Evolutionary conservation across 768 basidiomycete species (phyloP).

Genomic region (Antrodiella citrinella): DNA sequence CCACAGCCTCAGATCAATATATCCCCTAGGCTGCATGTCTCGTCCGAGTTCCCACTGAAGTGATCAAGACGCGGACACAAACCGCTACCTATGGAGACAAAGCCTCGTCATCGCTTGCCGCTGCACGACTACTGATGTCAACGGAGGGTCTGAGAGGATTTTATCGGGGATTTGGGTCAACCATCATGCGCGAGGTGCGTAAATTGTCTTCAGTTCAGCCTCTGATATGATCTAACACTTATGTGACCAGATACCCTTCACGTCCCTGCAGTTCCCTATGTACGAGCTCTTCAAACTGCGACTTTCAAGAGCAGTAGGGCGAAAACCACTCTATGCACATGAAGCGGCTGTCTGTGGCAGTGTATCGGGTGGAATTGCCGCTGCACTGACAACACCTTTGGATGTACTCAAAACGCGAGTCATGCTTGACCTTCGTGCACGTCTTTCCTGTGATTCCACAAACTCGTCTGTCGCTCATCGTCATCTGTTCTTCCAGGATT

Average conservation of each 20-base stretch:
- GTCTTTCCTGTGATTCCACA: constrained; percentile 14
- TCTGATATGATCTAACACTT: constrained; percentile 1
- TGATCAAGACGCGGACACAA: constrained; percentile 90
- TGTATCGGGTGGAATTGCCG: constrained; percentile 85
- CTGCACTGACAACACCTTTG: constrained; percentile 85
- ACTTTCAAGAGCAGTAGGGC: constrained; percentile 44
- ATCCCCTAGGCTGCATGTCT: constrained; percentile 57
- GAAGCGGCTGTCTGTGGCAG: constrained; percentile 88
- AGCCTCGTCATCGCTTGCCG: constrained; percentile 50
- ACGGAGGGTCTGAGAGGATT: constrained; percentile 71
- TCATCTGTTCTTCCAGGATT: constrained; percentile 28
- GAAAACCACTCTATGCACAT: constrained; percentile 54
- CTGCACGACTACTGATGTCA: constrained; percentile 46
- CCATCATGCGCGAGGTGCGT: constrained; percentile 58
- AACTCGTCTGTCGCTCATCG: neutral
- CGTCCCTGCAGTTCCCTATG: constrained; percentile 90
- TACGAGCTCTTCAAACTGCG: constrained; percentile 81
- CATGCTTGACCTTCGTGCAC: constrained; percentile 86
- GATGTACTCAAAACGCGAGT: constrained; percentile 96
- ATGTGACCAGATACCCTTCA: constrained; percentile 78
- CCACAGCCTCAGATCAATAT: constrained; percentile 7
- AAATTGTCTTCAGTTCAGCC: neutral
- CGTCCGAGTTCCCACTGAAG: constrained; percentile 91
- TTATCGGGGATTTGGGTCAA: constrained; percentile 82
- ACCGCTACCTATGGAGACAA: constrained; percentile 64